These are phyloP conservation scores for Salix koriyanagi DNA, from an alignment of 345 rosid species.

Conservation along the genomic window DNA sequence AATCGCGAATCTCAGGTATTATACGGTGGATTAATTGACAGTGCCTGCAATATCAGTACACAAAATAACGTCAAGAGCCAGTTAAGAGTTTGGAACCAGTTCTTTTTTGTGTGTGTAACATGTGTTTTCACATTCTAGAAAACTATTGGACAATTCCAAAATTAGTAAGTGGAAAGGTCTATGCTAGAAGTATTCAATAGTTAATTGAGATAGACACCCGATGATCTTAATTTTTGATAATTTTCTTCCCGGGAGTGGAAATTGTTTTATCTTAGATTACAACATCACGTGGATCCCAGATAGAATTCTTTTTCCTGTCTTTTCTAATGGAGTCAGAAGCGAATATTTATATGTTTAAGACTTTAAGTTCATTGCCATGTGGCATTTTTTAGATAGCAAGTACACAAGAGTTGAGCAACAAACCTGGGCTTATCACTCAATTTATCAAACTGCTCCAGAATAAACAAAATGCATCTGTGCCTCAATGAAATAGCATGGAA, in stretches of 20 bases:
- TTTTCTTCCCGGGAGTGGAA: not conserved
- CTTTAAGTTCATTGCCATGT: not conserved
- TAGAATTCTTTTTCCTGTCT: not conserved
- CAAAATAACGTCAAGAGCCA: not conserved
- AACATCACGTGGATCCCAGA: not conserved
- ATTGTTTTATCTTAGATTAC: not conserved
- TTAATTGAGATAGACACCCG: not conserved
- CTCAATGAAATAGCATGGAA: constrained; percentile 87
- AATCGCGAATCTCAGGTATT: constrained; percentile 71
- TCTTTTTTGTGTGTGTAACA: not conserved
- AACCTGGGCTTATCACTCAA: constrained; percentile 77
- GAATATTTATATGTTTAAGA: not conserved
- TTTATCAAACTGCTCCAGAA: constrained; percentile 87
- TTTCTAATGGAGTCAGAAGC: not conserved
- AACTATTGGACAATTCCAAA: not conserved
- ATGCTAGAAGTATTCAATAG: not conserved
- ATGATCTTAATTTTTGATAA: not conserved
- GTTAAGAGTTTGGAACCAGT: not conserved
- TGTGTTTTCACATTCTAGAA: not conserved
- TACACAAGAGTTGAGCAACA: constrained; percentile 13
- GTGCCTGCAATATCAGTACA: constrained; percentile 35
- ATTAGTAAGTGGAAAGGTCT: not conserved
- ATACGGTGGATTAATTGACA: constrained; percentile 64
- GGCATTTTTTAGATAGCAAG: not conserved
- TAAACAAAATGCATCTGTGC: constrained; percentile 84